phyloP scores from a whole-genome alignment of 495 filamentous ascomycete genomes.

The Aspergillus sclerotioniger region DNA sequence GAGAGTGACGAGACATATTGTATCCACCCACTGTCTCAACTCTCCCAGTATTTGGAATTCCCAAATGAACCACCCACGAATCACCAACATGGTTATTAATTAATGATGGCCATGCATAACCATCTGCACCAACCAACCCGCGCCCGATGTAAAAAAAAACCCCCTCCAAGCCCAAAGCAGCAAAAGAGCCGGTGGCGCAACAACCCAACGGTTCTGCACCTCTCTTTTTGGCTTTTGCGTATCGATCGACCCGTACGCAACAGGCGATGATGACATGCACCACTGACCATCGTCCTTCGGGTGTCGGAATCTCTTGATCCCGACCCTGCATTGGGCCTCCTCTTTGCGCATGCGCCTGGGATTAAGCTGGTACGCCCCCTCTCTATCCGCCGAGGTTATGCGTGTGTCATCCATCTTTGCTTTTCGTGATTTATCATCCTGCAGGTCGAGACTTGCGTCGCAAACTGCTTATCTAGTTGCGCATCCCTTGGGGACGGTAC shows the following conservation, averaged over 20 bases:
- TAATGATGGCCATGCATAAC: neutral
- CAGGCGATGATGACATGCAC: constrained; percentile 3
- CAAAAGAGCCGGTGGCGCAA: neutral
- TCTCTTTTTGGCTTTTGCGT: too few relatives aligned
- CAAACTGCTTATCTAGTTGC: neutral
- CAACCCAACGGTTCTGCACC: neutral
- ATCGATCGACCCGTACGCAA: neutral
- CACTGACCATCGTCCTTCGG: neutral
- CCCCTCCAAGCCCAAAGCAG: neutral
- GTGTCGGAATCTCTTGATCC: neutral
- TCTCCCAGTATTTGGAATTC: too few relatives aligned
- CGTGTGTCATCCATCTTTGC: neutral
- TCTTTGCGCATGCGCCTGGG: neutral
- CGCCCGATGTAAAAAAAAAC: neutral
- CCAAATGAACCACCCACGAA: too few relatives aligned
- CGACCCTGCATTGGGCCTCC: neutral
- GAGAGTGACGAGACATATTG: too few relatives aligned
- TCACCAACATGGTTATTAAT: too few relatives aligned
- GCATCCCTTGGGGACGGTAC: neutral
- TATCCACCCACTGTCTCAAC: too few relatives aligned
- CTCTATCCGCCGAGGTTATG: neutral
- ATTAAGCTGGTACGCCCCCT: neutral
- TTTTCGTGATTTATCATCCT: neutral
- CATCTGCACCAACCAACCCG: neutral
- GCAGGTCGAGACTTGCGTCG: neutral